Conservation (phyloP, 768 basidiomycete species). For the Leccinum subtestaceum region DNA sequence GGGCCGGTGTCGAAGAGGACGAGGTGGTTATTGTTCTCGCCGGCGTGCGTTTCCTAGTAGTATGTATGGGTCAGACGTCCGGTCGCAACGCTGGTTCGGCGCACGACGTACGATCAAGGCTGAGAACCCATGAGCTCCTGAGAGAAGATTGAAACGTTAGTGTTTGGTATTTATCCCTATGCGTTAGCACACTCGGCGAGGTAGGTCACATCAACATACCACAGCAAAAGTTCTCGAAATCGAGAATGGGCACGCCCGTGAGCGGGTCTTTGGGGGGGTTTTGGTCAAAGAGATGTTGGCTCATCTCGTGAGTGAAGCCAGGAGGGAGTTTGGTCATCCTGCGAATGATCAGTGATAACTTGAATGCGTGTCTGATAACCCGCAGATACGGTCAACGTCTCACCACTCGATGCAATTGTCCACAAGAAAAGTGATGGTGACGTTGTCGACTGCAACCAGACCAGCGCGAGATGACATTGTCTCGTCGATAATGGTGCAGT, state of each 20-base stretch:
- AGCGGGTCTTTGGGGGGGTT: conserved; percentile 40
- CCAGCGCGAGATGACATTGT: conserved; percentile 15
- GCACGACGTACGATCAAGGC: conserved; percentile 59
- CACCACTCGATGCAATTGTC: conserved; percentile 83
- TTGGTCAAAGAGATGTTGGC: conserved; percentile 55
- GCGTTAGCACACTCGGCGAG: neutral
- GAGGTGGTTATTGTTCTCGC: conserved; percentile 43
- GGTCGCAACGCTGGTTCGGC: neutral
- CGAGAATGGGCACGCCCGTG: conserved; percentile 61
- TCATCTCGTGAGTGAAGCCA: conserved; percentile 72
- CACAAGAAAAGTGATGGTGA: conserved; percentile 63
- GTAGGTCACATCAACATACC: conserved; percentile 35
- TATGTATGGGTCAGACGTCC: too few species aligned
- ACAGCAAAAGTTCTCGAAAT: conserved; percentile 72
- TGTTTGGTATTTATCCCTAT: neutral
- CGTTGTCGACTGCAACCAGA: conserved; percentile 34
- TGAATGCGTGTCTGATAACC: neutral
- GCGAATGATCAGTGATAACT: neutral
- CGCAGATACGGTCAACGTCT: neutral
- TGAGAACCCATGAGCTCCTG: conserved; percentile 85
- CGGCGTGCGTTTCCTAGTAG: conserved; percentile 57
- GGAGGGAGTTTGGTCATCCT: conserved; percentile 82
- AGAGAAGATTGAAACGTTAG: neutral
- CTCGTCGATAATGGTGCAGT: neutral
- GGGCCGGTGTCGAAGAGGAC: conserved; percentile 85